Base-by-base conservation (phyloP, 345 rosid species). In the Eucalyptus microcorys region DNA sequence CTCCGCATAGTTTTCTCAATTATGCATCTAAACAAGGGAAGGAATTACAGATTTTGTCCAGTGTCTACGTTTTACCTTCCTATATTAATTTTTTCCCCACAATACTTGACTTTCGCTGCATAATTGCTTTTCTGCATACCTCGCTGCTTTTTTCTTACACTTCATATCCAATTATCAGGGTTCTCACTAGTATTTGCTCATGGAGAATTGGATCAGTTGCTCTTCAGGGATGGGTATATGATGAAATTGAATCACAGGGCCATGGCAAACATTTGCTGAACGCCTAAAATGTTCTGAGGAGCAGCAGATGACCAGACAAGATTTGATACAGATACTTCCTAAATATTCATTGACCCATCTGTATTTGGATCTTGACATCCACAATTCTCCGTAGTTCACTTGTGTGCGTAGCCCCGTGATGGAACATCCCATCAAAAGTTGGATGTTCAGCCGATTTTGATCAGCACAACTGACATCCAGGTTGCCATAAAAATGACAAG, bases 111-210 rank as follows among this genome's bases (percentile, higher is more conserved):
- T 76, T 26, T 21, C 3, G 13, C 30, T 0, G 5, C 47, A 40
- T 6, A 6, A 37, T 76, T 76, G 7, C 27, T 37, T 71, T 71
- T 17, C 81, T 34, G 83, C 83, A 37, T 71, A 71, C 83, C 42
- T 71, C 0, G 3, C 83, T 3, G 0, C 8, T 37, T 71, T 19
- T 37, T 71, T 21, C 45, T 71, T 37, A 10, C 4, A 0, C 27
- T 37, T 37, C 45, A 21, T 5, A 21, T 71, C 83, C 8, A 37
- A 37, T 71, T 10, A 37, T 71, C 14, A 5, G 45, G 83, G 83
- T 71, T 71, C 42, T 37, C 26, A 26, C 83, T 71, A 21, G 27
- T 37, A 37, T 19, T 71, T 71, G 2, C 83, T 71, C 83, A 19
- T 21, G 45, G 27, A 37, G 14, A 21, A 11, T 37, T 76, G 83